Evolutionary conservation across 202 grass and related monocot genomes (phyloP).

Genomic region (Setaria italica): DNA sequence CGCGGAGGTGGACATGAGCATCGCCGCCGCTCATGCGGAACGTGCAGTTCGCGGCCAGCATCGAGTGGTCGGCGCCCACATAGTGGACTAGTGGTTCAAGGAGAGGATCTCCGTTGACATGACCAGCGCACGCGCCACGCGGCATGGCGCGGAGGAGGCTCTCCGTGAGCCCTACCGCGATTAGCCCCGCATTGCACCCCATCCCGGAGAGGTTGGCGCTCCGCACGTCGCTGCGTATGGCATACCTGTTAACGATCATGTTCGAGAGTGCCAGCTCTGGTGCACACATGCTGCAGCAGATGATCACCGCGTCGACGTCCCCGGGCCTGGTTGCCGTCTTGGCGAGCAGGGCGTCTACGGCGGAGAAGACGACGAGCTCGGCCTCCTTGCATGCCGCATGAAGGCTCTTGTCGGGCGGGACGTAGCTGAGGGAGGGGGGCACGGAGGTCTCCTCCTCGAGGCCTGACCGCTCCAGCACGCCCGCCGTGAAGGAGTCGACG

Average conservation of each 20-base stretch:
- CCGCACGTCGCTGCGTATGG: conserved; percentile 36
- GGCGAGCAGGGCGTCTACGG: conserved; percentile 53
- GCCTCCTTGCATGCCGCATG: conserved; percentile 37
- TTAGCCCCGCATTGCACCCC: conserved; percentile 56
- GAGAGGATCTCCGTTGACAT: conserved; percentile 32
- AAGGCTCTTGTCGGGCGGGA: conserved; percentile 59
- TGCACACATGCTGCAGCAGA: conserved; percentile 74
- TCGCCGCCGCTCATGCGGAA: conserved; percentile 67
- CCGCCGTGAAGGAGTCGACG: too few species aligned
- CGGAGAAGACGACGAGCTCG: conserved; percentile 50
- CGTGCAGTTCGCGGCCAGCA: conserved; percentile 63
- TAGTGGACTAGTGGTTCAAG: conserved; percentile 48
- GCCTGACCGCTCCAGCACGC: conserved; percentile 47
- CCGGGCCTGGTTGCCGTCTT: not conserved
- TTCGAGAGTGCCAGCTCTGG: conserved; percentile 55
- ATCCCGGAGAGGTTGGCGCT: conserved; percentile 71
- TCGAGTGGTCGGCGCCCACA: conserved; percentile 49
- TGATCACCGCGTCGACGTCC: conserved; percentile 56
- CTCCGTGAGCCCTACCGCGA: conserved; percentile 55
- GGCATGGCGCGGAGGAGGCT: conserved; percentile 42
- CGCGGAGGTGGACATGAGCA: conserved; percentile 49
- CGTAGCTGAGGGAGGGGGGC: conserved; percentile 47
- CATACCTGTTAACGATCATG: conserved; percentile 63
- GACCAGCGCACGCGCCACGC: conserved; percentile 36
- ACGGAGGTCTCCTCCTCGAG: conserved; percentile 67